phyloP scores from a whole-genome alignment of 768 basidiomycete genomes.

The Leccinum truebloodii region DNA sequence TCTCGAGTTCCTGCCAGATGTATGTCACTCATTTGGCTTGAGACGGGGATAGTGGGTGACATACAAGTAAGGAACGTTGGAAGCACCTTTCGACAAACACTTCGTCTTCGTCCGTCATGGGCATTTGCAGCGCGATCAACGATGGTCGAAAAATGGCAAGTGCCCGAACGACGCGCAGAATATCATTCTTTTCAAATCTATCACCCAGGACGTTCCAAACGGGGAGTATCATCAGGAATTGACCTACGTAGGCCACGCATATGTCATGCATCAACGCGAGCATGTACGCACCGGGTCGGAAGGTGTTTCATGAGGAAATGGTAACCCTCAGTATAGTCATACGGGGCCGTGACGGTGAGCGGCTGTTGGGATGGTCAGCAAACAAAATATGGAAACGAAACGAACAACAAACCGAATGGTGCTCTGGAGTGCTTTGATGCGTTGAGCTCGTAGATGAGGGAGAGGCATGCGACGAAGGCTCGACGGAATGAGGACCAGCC shows the following conservation, averaged over 20 bases:
- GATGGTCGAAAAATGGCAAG: constrained; percentile 96
- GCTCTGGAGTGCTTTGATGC: constrained; percentile 39
- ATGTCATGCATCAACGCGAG: constrained; percentile 33
- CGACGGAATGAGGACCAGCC: constrained; percentile 28
- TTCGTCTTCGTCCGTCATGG: constrained; percentile 93
- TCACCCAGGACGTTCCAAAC: constrained; percentile 28
- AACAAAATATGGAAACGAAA: constrained; percentile 29
- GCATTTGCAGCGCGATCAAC: constrained; percentile 97
- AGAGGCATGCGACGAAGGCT: constrained; percentile 38
- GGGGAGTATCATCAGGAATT: constrained; percentile 38
- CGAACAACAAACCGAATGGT: constrained; percentile 28
- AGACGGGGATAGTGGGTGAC: constrained; percentile 7
- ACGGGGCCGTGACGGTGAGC: constrained; percentile 67
- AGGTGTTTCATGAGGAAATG: constrained; percentile 96
- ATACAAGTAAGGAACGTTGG: constrained; percentile 87
- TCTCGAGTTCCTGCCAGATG: constrained; percentile 82
- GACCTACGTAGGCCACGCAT: constrained; percentile 44
- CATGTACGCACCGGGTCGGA: constrained; percentile 67
- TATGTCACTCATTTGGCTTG: background rate
- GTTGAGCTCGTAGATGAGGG: constrained; percentile 45
- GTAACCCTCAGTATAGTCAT: constrained; percentile 96
- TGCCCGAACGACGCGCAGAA: constrained; percentile 90
- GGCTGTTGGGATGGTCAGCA: constrained; percentile 61
- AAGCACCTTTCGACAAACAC: constrained; percentile 96
- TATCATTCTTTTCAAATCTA: constrained; percentile 96